phyloP scores from a whole-genome alignment of 2,329 filamentous ascomycete genomes.

The Blastomyces parvus region DNA sequence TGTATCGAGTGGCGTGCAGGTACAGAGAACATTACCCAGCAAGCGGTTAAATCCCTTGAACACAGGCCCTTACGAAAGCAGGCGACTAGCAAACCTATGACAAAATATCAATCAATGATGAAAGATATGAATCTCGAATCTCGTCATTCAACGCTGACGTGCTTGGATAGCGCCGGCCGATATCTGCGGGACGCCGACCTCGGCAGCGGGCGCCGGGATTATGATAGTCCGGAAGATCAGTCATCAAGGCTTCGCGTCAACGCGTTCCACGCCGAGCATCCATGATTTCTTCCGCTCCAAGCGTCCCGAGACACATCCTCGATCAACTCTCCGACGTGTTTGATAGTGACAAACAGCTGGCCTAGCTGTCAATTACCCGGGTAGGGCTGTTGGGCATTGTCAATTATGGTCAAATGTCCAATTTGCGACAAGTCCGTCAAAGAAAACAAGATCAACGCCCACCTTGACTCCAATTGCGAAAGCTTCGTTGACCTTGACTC shows the following conservation, averaged over 20 bases:
- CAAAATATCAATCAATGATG: not conserved
- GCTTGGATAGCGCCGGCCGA: not conserved
- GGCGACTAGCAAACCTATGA: not conserved
- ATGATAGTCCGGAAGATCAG: not conserved
- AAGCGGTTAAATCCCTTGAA: not conserved
- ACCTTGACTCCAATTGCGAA: slow-evolving; percentile 77
- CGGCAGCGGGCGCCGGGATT: not conserved
- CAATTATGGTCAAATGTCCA: slow-evolving; percentile 57
- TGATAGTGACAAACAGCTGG: not conserved
- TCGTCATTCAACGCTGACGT: not conserved
- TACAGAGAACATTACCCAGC: not conserved
- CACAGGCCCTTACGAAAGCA: not conserved
- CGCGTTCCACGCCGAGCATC: too few relatives aligned
- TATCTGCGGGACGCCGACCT: not conserved
- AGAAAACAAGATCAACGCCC: slow-evolving; percentile 69
- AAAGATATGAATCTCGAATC: not conserved
- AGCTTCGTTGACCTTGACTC: slow-evolving; percentile 48
- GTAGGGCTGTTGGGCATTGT: not conserved
- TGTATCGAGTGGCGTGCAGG: not conserved
- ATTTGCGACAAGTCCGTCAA: slow-evolving; percentile 66
- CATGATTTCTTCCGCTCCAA: not conserved
- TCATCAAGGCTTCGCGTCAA: not conserved
- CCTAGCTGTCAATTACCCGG: not conserved
- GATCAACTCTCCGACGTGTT: not conserved
- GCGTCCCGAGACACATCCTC: not conserved